A percentile compares a stretch with the other conserved stretches of the same genome.
These are phyloP conservation scores for Zygnema cylindricum DNA, from an alignment of 139 green algal species.

Conservation along the genomic window DNA sequence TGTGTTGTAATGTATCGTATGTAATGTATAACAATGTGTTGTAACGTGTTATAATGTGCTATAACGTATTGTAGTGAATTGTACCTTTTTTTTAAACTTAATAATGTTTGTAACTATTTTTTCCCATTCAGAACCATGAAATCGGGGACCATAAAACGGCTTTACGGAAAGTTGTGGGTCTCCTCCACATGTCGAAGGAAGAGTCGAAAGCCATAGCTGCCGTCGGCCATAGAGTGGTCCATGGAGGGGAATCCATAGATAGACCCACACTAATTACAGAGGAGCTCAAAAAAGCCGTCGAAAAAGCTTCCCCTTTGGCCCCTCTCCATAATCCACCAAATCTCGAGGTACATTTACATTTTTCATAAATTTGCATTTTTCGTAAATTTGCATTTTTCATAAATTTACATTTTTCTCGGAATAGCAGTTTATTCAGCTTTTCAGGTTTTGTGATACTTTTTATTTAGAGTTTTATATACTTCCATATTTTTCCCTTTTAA, in stretches of 20 bases:
- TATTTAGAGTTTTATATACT: not conserved
- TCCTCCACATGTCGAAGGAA: conserved; percentile 16
- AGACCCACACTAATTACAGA: conserved; percentile 70
- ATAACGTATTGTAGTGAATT: no score
- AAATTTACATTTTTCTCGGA: not conserved
- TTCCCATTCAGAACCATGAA: not conserved
- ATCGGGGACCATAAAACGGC: conserved; percentile 45
- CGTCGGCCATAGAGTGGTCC: conserved; percentile 81
- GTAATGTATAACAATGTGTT: no score
- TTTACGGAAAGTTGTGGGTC: conserved; percentile 31
- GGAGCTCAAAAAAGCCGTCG: conserved; percentile 68
- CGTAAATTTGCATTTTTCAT: not conserved
- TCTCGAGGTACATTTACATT: conserved; percentile 44
- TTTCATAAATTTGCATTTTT: not conserved
- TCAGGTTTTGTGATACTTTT: no score
- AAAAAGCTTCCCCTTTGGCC: conserved; percentile 74
- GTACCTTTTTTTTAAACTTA: no score
- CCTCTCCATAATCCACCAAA: conserved; percentile 86
- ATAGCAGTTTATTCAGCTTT: not conserved
- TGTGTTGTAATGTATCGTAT: no score
- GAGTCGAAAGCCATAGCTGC: conserved; percentile 20
- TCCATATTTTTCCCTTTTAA: not conserved
- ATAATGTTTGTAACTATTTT: no score
- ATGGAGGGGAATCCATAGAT: conserved; percentile 75
- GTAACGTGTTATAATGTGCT: no score